A percentile compares a stretch with the other conserved stretches of the same genome.
Evolutionary conservation across 805 yeast species (phyloP).

Genomic region (Saturnispora galanensis): DNA sequence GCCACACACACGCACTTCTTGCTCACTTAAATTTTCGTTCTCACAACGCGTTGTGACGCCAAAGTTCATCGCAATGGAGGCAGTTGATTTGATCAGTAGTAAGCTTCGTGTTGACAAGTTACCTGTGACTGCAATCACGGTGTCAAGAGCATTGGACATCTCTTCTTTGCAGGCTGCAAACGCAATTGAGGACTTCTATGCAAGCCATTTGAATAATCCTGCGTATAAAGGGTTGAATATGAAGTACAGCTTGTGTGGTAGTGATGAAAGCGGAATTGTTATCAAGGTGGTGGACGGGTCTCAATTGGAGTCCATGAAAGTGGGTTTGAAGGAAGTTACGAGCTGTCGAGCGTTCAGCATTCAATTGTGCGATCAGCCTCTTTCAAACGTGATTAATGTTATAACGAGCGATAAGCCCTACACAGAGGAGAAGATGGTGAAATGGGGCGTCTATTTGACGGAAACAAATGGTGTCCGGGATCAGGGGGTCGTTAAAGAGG

Average conservation of each 20-base stretch:
- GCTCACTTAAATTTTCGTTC: too few species aligned
- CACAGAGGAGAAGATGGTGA: slow-evolving; percentile 14
- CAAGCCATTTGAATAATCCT: slow-evolving; percentile 12
- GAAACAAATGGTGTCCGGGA: slow-evolving; percentile 7
- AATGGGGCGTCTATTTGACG: slow-evolving; percentile 21
- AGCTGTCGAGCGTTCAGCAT: slow-evolving; percentile 19
- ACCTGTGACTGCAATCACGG: slow-evolving; percentile 20
- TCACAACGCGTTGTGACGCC: too few species aligned
- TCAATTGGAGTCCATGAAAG: slow-evolving; percentile 12
- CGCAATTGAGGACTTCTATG: slow-evolving; percentile 17
- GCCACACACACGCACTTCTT: not conserved
- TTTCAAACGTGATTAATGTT: slow-evolving; percentile 16
- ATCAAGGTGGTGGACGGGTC: slow-evolving; percentile 9
- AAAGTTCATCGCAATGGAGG: not conserved
- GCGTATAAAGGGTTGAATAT: slow-evolving; percentile 10
- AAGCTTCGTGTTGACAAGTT: slow-evolving; percentile 8
- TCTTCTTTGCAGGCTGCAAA: slow-evolving; percentile 15
- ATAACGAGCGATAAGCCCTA: slow-evolving; percentile 8
- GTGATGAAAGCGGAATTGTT: slow-evolving; percentile 1
- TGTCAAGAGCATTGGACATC: slow-evolving; percentile 17
- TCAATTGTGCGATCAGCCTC: slow-evolving; percentile 12
- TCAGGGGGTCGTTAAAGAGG: not conserved
- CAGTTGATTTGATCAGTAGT: not conserved
- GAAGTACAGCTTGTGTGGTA: slow-evolving; percentile 14
- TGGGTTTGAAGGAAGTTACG: slow-evolving; percentile 13